These are phyloP conservation scores for Ophiostoma sp. DNA, from an alignment of 2,329 filamentous ascomycete genomes.

Conservation along the genomic window DNA sequence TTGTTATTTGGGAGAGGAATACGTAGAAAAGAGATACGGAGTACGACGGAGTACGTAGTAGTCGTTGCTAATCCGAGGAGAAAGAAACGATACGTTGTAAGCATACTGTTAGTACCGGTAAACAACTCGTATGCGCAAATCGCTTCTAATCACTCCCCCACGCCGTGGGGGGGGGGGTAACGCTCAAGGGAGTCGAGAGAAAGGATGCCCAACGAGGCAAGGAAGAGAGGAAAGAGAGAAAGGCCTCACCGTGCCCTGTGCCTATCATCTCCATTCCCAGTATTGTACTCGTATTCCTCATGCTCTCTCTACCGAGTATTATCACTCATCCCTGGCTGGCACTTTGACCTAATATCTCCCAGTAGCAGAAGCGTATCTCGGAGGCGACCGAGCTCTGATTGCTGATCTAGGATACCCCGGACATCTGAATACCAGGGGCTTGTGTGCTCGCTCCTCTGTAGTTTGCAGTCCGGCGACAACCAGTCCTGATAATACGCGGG, in stretches of 20 bases:
- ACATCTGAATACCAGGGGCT: too few relatives aligned
- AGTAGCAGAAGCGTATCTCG: neutral
- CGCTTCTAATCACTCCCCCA: neutral
- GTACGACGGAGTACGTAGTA: neutral
- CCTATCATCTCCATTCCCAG: neutral
- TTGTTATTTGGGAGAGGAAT: neutral
- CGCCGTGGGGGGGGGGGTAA: neutral
- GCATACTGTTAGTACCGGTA: neutral
- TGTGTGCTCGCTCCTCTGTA: too few relatives aligned
- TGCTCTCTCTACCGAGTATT: neutral
- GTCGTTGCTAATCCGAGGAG: neutral
- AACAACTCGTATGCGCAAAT: neutral
- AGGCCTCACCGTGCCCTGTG: neutral
- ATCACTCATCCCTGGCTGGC: neutral
- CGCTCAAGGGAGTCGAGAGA: neutral
- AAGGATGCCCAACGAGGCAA: neutral
- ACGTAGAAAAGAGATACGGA: neutral
- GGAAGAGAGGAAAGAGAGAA: neutral
- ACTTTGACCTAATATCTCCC: neutral
- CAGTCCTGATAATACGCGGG: neutral
- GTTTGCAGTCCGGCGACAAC: neutral
- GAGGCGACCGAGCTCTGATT: neutral
- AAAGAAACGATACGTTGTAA: neutral
- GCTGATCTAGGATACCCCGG: neutral
- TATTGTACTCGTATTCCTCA: neutral